Evolutionary conservation across 2,329 filamentous ascomycete species (phyloP).

Genomic region (Colletotrichum chlorophyti): DNA sequence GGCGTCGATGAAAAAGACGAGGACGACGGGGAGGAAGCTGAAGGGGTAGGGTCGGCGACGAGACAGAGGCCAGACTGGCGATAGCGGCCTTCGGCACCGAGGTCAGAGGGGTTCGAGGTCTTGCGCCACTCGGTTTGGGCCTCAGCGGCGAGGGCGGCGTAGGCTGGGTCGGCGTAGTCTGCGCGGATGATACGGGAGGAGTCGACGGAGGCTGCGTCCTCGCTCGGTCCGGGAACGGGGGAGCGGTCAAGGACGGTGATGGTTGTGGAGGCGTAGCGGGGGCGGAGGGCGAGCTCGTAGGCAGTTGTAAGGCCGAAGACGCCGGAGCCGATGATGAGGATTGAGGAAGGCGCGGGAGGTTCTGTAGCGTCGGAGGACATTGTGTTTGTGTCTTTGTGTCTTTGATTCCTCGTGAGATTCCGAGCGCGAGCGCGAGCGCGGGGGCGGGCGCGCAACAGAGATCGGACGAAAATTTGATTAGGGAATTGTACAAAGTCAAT

Average conservation of each 20-base stretch:
- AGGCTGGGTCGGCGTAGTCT: slow-evolving; percentile 84
- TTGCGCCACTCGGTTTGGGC: slow-evolving; percentile 76
- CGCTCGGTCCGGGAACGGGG: slow-evolving; percentile 52
- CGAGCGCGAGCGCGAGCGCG: neutral
- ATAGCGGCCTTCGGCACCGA: slow-evolving; percentile 72
- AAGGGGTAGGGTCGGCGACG: slow-evolving; percentile 48
- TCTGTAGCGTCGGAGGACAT: slow-evolving; percentile 3
- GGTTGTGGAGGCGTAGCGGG: slow-evolving; percentile 56
- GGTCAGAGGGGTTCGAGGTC: slow-evolving; percentile 54
- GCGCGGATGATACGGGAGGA: slow-evolving; percentile 68
- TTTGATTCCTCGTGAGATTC: neutral
- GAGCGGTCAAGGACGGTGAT: slow-evolving; percentile 68
- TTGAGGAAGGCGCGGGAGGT: slow-evolving; percentile 49
- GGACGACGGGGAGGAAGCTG: slow-evolving; percentile 1
- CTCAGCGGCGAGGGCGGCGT: slow-evolving; percentile 74
- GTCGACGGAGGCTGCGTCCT: slow-evolving; percentile 68
- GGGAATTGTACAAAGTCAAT: no score
- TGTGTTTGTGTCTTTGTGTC: neutral
- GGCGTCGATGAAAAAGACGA: neutral
- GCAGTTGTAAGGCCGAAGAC: slow-evolving; percentile 70
- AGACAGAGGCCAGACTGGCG: slow-evolving; percentile 73
- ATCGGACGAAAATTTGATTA: neutral
- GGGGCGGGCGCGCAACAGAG: neutral
- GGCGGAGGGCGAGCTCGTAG: slow-evolving; percentile 70
- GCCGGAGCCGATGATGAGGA: slow-evolving; percentile 74